Evolutionary conservation across 306 rosid genomes (phyloP).

Genomic region (Carpinus fangiana): DNA sequence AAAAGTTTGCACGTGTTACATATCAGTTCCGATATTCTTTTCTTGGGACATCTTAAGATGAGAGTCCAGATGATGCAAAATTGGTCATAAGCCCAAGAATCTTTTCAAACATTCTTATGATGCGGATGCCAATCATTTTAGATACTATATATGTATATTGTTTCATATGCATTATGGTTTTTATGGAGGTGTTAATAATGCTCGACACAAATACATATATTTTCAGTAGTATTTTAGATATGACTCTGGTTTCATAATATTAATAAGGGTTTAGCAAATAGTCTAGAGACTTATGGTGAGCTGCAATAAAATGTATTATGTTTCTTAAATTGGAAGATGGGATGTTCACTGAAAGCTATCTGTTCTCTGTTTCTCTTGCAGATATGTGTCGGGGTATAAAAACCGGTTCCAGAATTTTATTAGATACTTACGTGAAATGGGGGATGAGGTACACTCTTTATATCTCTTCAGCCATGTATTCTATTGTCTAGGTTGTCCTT

Average conservation of each 20-base stretch:
- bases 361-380: conserved; percentile 26
- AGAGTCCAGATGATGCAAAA: too few species aligned
- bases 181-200: background rate
- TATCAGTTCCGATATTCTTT: background rate
- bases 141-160: background rate
- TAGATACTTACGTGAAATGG: conserved; percentile 61
- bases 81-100: too few species aligned
- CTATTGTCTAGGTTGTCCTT: background rate
- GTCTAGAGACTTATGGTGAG: background rate
- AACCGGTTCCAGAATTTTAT: conserved; percentile 66
- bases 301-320: background rate
- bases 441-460: conserved; percentile 50
- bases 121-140: background rate
- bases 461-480: background rate
- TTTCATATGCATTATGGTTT: background rate
- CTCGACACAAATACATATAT: background rate
- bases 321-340: background rate
- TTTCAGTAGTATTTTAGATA: background rate
- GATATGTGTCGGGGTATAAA: conserved; percentile 64
- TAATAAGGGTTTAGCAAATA: background rate
- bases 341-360: background rate
- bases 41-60: too few species aligned
- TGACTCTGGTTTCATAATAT: background rate
- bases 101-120: background rate
- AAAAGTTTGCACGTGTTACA: background rate